Evolutionary conservation across 306 rosid genomes (phyloP).

Genomic region (Gynostemma pentaphyllum): DNA sequence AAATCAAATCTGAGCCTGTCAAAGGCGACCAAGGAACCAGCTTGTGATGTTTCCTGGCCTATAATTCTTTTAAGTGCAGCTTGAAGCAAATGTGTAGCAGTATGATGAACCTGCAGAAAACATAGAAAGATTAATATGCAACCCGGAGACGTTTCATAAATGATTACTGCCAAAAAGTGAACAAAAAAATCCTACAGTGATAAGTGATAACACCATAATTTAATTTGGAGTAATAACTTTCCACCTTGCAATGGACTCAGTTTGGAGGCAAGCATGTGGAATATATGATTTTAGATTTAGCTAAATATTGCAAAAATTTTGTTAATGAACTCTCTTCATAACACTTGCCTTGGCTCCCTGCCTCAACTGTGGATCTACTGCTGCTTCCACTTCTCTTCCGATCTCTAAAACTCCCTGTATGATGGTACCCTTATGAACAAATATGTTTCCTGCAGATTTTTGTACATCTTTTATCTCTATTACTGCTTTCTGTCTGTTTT

Average conservation of each 20-base stretch:
- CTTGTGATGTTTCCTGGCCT: conserved; percentile 93
- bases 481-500: conserved; percentile 48
- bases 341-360: conserved; percentile 75
- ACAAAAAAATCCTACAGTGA: neutral
- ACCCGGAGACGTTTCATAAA: conserved; percentile 11
- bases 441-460: conserved; percentile 70
- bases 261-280: neutral
- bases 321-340: neutral
- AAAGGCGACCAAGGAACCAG: conserved; percentile 93
- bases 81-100: conserved; percentile 94
- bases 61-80: conserved; percentile 73
- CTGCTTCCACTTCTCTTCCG: conserved; percentile 87
- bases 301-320: neutral
- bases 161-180: neutral
- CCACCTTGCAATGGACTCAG: neutral
- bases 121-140: conserved; percentile 6
- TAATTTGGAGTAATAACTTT: neutral
- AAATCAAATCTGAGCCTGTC: conserved; percentile 95
- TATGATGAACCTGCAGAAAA: conserved; percentile 88
- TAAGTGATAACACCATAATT: neutral
- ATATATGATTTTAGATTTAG: neutral
- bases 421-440: conserved; percentile 82
- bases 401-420: conserved; percentile 76
- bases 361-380: conserved; percentile 71
- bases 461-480: conserved; percentile 84